phyloP scores from a whole-genome alignment of 768 basidiomycete species.

The Trichaptum fuscoviolaceum region DNA sequence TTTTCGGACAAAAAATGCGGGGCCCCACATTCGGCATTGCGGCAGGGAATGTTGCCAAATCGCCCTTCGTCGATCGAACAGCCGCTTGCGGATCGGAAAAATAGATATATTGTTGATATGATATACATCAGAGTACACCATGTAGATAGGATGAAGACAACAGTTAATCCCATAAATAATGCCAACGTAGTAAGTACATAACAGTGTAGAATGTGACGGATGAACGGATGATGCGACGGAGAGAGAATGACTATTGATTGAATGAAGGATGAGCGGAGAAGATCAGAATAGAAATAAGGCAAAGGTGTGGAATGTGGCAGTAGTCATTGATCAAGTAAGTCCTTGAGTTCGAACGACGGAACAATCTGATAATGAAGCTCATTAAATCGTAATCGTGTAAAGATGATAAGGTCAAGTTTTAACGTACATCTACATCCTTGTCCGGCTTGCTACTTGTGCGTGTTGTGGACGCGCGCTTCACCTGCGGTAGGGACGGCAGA shows the following conservation, averaged over 20 bases:
- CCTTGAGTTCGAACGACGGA: slow-evolving; percentile 49
- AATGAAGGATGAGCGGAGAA: not conserved
- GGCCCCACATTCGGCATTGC: not conserved
- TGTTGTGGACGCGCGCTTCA: not conserved
- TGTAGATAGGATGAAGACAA: not conserved
- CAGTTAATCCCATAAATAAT: not conserved
- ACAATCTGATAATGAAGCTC: slow-evolving; percentile 28
- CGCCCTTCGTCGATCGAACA: not conserved
- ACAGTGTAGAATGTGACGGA: not conserved
- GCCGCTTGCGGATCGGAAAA: not conserved
- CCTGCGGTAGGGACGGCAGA: slow-evolving; percentile 28
- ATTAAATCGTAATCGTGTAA: slow-evolving; percentile 6
- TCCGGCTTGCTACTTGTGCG: slow-evolving; percentile 21
- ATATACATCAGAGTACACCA: not conserved
- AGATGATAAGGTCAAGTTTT: slow-evolving; percentile 3
- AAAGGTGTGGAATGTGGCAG: not conserved
- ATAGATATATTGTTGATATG: not conserved
- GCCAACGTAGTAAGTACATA: too few relatives aligned
- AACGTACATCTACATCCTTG: slow-evolving; percentile 26
- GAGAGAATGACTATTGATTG: not conserved
- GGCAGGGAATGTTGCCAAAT: not conserved
- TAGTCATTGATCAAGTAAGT: slow-evolving; percentile 36
- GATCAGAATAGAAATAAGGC: not conserved
- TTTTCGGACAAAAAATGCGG: not conserved
- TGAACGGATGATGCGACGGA: not conserved